phyloP scores from a whole-genome alignment of 768 basidiomycete species.

The Dacryopinax spathularia region DNA sequence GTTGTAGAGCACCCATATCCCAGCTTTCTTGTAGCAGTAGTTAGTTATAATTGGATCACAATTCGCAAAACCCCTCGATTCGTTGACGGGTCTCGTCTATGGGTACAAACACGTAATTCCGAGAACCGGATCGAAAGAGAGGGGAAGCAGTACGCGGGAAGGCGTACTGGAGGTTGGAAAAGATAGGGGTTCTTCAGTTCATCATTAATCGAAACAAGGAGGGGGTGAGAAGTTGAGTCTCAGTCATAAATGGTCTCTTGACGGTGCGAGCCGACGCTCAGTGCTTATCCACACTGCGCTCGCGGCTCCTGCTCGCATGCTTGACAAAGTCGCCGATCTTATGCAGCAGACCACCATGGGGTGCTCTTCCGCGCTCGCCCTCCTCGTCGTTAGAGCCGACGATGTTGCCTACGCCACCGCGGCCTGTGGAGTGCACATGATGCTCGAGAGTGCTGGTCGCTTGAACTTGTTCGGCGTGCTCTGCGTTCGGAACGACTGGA shows the following conservation, averaged over 20 bases:
- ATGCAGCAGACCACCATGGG: neutral
- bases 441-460: constrained; percentile 16
- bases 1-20: no score
- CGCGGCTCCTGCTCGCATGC: neutral
- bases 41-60: no score
- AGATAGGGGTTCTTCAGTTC: no score
- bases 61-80: no score
- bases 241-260: no score
- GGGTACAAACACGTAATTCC: constrained; percentile 2
- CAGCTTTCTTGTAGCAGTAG: no score
- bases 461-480: constrained; percentile 7
- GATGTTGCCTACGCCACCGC: constrained; percentile 55
- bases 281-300: neutral
- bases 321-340: constrained; percentile 4
- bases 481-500: constrained; percentile 13
- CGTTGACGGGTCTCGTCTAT: neutral
- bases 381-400: constrained; percentile 12
- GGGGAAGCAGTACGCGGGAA: no score
- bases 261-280: neutral
- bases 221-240: no score
- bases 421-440: constrained; percentile 38
- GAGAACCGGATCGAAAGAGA: neutral
- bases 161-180: no score
- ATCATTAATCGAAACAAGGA: no score
- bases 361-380: neutral